Evolutionary conservation across 2,329 filamentous ascomycete genomes (phyloP).

Genomic region (Ceratocystis destructans): DNA sequence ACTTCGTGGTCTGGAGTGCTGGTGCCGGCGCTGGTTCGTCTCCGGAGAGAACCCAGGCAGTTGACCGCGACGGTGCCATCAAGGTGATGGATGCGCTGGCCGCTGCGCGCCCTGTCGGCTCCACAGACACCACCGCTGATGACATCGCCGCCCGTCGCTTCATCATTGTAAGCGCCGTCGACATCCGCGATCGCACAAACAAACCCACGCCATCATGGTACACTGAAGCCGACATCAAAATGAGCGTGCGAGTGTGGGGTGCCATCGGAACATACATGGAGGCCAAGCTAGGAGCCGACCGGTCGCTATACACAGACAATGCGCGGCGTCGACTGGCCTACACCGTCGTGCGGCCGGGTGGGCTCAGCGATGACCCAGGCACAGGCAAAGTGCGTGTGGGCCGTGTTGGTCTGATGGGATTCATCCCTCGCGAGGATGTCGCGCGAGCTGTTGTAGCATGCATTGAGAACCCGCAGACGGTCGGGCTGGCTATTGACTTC

Average conservation of each 20-base stretch:
- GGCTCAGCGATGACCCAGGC: slow-evolving; percentile 28
- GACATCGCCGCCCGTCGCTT: slow-evolving; percentile 22
- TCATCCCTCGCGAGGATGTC: slow-evolving; percentile 33
- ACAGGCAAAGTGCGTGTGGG: slow-evolving; percentile 31
- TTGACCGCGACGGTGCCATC: slow-evolving; percentile 35
- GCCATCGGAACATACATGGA: slow-evolving; percentile 29
- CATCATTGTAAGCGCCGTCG: slow-evolving; percentile 33
- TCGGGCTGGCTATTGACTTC: slow-evolving; percentile 32
- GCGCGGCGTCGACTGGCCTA: slow-evolving; percentile 27
- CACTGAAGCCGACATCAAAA: slow-evolving; percentile 27
- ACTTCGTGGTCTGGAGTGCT: slow-evolving; percentile 27
- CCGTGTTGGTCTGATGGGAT: slow-evolving; percentile 28
- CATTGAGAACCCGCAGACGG: slow-evolving; percentile 29
- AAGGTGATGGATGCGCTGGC: slow-evolving; percentile 33
- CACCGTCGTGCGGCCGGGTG: slow-evolving; percentile 33
- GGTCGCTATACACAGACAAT: slow-evolving; percentile 29
- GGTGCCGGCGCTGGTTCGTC: slow-evolving; percentile 21
- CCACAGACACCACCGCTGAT: background rate
- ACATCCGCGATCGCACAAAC: slow-evolving; percentile 30
- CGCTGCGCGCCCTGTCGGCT: slow-evolving; percentile 21
- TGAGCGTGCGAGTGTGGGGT: slow-evolving; percentile 28
- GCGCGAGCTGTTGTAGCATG: slow-evolving; percentile 31
- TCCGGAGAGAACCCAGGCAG: slow-evolving; percentile 30
- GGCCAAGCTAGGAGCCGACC: slow-evolving; percentile 33
- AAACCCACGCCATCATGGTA: slow-evolving; percentile 32